These are phyloP conservation scores for Fusarium tjaetaba DNA, from an alignment of 2,329 filamentous ascomycete species.

Conservation along the genomic window DNA sequence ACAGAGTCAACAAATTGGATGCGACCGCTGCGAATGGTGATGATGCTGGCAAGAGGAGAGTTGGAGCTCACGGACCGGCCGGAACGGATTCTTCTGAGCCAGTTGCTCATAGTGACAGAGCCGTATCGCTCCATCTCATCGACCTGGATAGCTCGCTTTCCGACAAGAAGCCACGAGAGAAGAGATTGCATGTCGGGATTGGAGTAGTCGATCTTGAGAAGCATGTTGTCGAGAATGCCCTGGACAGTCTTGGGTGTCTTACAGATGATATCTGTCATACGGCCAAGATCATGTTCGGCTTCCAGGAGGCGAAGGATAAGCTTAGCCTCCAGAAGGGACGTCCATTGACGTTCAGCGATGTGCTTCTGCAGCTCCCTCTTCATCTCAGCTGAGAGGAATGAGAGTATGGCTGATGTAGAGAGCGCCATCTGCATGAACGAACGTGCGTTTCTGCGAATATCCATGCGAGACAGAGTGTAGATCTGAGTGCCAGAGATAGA, in stretches of 20 bases:
- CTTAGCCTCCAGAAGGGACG: background rate
- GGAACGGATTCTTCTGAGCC: constrained; percentile 1
- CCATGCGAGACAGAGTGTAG: background rate
- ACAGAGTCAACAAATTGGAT: background rate
- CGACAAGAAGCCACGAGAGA: background rate
- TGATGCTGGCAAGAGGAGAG: background rate
- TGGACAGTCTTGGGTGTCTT: background rate
- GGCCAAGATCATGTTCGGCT: background rate
- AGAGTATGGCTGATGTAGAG: background rate
- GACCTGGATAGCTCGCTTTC: background rate
- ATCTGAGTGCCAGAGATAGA: background rate
- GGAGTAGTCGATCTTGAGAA: background rate
- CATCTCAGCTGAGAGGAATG: background rate
- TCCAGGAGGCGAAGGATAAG: background rate
- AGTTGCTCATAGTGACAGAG: background rate
- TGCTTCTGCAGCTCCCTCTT: background rate
- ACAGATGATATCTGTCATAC: background rate
- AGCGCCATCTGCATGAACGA: background rate
- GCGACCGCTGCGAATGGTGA: background rate
- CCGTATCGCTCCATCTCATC: background rate
- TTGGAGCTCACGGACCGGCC: background rate
- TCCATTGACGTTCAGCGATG: background rate
- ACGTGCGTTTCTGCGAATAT: background rate
- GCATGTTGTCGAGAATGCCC: background rate
- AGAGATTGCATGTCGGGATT: background rate